These are phyloP conservation scores for Diaporthe nobilis DNA, from an alignment of 2,329 filamentous ascomycete species.

Conservation along the genomic window DNA sequence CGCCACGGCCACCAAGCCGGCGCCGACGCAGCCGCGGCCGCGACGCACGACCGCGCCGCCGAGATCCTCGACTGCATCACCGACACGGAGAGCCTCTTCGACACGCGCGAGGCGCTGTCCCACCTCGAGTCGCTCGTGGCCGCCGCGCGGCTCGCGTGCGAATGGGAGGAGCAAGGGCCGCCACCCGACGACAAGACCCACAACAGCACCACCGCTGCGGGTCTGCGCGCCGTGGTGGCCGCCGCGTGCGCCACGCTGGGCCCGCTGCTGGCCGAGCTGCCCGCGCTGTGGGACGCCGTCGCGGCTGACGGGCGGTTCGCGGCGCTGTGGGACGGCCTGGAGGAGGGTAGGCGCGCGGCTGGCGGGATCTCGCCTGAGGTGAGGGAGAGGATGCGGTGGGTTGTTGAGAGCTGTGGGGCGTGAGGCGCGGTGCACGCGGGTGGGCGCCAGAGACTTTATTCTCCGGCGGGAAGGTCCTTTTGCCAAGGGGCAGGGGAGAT, in stretches of 20 bases:
- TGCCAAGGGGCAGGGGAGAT: neutral
- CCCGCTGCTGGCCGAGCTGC: constrained; percentile 3
- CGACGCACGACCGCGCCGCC: neutral
- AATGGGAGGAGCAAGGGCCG: neutral
- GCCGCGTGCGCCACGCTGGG: neutral
- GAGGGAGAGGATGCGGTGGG: neutral
- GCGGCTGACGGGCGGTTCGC: neutral
- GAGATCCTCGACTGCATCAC: neutral
- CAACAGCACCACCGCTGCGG: no score
- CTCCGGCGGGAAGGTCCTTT: accelerated
- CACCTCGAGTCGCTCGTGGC: constrained; percentile 7
- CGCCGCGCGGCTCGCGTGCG: neutral
- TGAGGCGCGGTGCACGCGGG: neutral
- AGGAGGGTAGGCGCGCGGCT: no score
- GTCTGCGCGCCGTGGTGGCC: neutral
- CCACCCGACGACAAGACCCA: neutral
- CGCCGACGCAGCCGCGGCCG: neutral
- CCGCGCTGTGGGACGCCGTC: neutral
- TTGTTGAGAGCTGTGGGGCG: neutral
- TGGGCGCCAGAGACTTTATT: neutral
- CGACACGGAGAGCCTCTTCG: neutral
- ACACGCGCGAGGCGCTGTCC: neutral
- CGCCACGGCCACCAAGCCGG: neutral
- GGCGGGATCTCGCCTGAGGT: neutral
- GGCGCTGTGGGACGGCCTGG: neutral